A percentile compares a stretch with the other conserved stretches of the same genome.
Evolutionary conservation across 768 basidiomycete genomes (phyloP).

Genomic region (Russula griseocarnosa): DNA sequence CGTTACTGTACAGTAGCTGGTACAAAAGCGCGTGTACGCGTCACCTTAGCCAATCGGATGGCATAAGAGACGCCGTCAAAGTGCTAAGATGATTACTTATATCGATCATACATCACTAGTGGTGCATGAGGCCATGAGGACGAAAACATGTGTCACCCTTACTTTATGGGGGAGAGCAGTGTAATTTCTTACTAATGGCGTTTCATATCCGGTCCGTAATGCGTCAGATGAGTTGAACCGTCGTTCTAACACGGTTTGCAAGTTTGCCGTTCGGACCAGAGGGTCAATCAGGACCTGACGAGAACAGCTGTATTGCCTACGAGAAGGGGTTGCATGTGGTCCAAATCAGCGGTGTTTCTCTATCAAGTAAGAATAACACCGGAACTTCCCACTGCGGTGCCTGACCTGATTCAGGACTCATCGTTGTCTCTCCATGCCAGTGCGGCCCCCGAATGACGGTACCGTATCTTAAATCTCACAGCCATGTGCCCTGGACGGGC

Average conservation of each 20-base stretch:
- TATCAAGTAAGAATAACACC: neutral
- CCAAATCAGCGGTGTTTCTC: neutral
- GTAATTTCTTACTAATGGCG: neutral
- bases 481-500: neutral
- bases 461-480: neutral
- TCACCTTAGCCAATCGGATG: neutral
- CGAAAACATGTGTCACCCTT: neutral
- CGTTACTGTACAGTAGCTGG: neutral
- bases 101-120: neutral
- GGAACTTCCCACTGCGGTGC: conserved; percentile 3
- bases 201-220: neutral
- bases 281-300: conserved; percentile 3
- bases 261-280: conserved; percentile 5
- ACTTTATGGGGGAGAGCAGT: neutral
- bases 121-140: conserved; percentile 4
- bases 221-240: neutral
- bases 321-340: neutral
- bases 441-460: neutral
- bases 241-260: conserved; percentile 1
- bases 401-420: neutral
- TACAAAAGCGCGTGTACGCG: neutral
- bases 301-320: neutral
- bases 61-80: neutral
- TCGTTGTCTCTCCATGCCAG: no score
- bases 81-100: neutral